phyloP scores from a whole-genome alignment of 2,329 filamentous ascomycete genomes.

The Fusarium fracticaudum region DNA sequence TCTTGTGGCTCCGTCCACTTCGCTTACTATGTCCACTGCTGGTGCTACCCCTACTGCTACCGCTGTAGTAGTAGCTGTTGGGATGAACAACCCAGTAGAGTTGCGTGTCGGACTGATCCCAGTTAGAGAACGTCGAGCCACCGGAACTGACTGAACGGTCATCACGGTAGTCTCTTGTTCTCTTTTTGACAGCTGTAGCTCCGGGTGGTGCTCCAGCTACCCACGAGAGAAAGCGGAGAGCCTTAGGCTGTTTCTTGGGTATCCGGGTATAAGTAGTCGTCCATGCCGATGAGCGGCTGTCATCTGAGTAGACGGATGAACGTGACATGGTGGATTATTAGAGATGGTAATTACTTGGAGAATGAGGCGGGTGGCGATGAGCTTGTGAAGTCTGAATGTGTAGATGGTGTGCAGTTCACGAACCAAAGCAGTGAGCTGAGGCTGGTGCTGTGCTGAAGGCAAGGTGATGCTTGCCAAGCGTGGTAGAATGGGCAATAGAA shows the following conservation, averaged over 20 bases:
- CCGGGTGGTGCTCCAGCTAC: slow-evolving; percentile 40
- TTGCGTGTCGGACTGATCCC: slow-evolving; percentile 35
- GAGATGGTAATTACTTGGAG: background rate
- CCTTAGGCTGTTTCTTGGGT: slow-evolving; percentile 37
- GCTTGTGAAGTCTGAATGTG: background rate
- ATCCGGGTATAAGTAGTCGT: slow-evolving; percentile 38
- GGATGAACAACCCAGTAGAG: slow-evolving; percentile 39
- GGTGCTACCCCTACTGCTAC: slow-evolving; percentile 25
- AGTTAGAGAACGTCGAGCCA: slow-evolving; percentile 36
- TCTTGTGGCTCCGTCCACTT: slow-evolving; percentile 33
- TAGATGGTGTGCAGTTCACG: slow-evolving; percentile 21
- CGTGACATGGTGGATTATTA: slow-evolving; percentile 14
- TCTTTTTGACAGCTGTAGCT: slow-evolving; percentile 42
- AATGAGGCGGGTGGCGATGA: slow-evolving; percentile 28
- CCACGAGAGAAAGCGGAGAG: slow-evolving; percentile 43
- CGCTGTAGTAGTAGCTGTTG: slow-evolving; percentile 27
- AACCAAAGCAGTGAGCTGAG: slow-evolving; percentile 17
- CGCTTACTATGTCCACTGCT: slow-evolving; percentile 30
- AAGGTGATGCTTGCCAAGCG: slow-evolving; percentile 16
- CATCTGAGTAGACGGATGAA: slow-evolving; percentile 38
- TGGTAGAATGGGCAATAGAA: slow-evolving; percentile 1
- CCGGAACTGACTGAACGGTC: slow-evolving; percentile 36
- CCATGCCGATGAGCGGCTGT: slow-evolving; percentile 40
- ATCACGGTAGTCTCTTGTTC: slow-evolving; percentile 39
- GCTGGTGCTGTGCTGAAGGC: slow-evolving; percentile 7